Conservation (phyloP, 2,329 filamentous ascomycete genomes). For the Calonectria henricotiae region DNA sequence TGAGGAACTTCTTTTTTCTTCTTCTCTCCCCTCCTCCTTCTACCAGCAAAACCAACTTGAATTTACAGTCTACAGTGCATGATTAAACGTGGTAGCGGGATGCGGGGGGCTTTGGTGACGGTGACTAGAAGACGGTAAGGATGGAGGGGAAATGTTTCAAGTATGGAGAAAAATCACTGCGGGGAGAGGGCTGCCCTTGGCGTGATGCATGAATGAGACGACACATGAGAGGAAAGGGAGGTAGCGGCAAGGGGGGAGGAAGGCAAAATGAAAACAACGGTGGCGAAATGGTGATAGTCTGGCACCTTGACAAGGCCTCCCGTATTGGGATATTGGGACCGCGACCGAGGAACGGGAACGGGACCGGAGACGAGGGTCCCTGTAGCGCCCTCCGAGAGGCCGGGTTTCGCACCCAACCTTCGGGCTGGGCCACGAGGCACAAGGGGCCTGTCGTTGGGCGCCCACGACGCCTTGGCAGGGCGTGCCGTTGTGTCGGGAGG, state of each 20-base stretch:
- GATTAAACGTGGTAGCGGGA: constrained; percentile 8
- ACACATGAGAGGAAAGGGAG: constrained; percentile 9
- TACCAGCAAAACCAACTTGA: no score
- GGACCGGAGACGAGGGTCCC: constrained; percentile 33
- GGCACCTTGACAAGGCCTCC: constrained; percentile 26
- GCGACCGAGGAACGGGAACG: constrained; percentile 27
- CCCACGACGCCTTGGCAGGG: constrained; percentile 36
- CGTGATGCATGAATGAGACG: constrained; percentile 27
- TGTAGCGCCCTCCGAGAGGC: constrained; percentile 30
- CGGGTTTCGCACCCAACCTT: constrained; percentile 27
- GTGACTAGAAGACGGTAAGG: constrained; percentile 23
- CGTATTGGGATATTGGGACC: constrained; percentile 21
- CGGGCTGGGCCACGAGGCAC: constrained; percentile 40
- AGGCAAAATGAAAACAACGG: not conserved
- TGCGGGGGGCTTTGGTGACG: constrained; percentile 26
- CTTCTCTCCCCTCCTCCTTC: no score
- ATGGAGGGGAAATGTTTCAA: constrained; percentile 33
- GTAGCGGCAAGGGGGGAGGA: not conserved
- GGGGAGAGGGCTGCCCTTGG: constrained; percentile 15
- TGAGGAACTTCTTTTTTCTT: not conserved
- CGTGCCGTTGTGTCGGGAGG: constrained; percentile 46
- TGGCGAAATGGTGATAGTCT: constrained; percentile 21
- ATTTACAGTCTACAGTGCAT: constrained; percentile 10
- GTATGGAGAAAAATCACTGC: constrained; percentile 3
- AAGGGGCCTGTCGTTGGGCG: constrained; percentile 26